Evolutionary conservation across 495 filamentous ascomycete genomes (phyloP).

Genomic region (Achaetomiella virescens): DNA sequence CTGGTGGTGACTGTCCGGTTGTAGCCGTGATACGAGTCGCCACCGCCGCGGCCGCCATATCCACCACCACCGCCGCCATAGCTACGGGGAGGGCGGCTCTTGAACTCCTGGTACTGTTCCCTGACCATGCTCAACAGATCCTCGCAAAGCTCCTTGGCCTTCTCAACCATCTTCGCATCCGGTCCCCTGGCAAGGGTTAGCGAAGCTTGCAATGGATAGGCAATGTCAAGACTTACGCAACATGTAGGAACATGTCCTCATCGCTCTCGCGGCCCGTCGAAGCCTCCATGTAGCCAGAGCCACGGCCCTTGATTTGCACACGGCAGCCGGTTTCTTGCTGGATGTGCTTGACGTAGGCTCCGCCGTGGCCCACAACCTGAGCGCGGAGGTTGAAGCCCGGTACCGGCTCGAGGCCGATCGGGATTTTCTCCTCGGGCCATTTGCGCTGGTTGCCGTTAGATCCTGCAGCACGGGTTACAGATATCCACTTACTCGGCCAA

Average conservation of each 20-base stretch:
- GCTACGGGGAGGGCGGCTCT: conserved; percentile 69
- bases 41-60: conserved; percentile 32
- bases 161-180: conserved; percentile 76
- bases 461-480: conserved; percentile 19
- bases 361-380: conserved; percentile 89
- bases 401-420: conserved; percentile 81
- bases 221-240: conserved; percentile 60
- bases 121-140: conserved; percentile 79
- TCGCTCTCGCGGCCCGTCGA: conserved; percentile 81
- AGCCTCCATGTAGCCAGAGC: conserved; percentile 89
- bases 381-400: conserved; percentile 95
- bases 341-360: conserved; percentile 94
- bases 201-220: not conserved
- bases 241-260: conserved; percentile 91
- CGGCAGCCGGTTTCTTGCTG: conserved; percentile 89
- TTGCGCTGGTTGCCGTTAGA: conserved; percentile 62
- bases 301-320: conserved; percentile 95
- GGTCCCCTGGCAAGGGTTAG: conserved; percentile 63
- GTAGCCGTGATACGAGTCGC: conserved; percentile 37
- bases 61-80: conserved; percentile 45
- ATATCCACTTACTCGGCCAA: conserved; percentile 65
- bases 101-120: conserved; percentile 82
- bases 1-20: conserved; percentile 35
- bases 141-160: conserved; percentile 80
- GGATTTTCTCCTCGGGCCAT: conserved; percentile 96